A percentile compares a stretch with the other conserved stretches of the same genome.
phyloP scores from a whole-genome alignment of 306 rosid genomes.

The Quillaja saponaria region DNA sequence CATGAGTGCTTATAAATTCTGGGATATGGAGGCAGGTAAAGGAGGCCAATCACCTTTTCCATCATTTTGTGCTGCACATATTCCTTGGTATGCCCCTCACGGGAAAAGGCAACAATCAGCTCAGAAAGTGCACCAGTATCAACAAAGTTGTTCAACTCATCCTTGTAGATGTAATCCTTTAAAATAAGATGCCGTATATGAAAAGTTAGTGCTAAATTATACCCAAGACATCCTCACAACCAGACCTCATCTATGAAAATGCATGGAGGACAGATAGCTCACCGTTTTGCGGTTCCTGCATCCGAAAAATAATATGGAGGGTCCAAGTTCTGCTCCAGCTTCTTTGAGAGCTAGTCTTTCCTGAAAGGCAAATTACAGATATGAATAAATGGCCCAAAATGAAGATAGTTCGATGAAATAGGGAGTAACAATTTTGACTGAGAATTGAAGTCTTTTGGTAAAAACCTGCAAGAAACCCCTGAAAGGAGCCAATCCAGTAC shows the following conservation, averaged over 20 bases:
- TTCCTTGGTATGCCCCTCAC: conserved; percentile 85
- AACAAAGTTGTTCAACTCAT: conserved; percentile 72
- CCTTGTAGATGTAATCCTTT: conserved; percentile 92
- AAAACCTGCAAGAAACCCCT: conserved; percentile 97
- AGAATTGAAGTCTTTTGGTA: conserved; percentile 29
- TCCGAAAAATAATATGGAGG: conserved; percentile 79
- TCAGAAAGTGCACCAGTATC: conserved; percentile 78
- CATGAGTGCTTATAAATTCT: not conserved
- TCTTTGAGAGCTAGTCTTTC: conserved; percentile 83
- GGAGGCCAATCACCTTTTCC: conserved; percentile 61
- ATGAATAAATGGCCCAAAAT: conserved; percentile 7
- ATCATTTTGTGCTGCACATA: conserved; percentile 95
- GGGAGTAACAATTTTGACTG: conserved; percentile 5
- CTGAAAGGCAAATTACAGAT: conserved; percentile 44
- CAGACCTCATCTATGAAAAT: not conserved
- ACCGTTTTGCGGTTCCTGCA: conserved; percentile 89
- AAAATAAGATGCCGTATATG: conserved; percentile 3
- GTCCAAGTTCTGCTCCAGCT: conserved; percentile 76
- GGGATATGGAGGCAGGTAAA: not conserved
- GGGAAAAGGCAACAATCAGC: conserved; percentile 88
- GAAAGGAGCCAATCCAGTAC: conserved; percentile 99
- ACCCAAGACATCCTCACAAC: not conserved
- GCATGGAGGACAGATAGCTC: conserved; percentile 29
- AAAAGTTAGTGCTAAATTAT: conserved; percentile 3
- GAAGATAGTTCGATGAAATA: conserved; percentile 1